Base-by-base conservation (phyloP, 257 asterid species). In the Datura wrightii region DNA sequence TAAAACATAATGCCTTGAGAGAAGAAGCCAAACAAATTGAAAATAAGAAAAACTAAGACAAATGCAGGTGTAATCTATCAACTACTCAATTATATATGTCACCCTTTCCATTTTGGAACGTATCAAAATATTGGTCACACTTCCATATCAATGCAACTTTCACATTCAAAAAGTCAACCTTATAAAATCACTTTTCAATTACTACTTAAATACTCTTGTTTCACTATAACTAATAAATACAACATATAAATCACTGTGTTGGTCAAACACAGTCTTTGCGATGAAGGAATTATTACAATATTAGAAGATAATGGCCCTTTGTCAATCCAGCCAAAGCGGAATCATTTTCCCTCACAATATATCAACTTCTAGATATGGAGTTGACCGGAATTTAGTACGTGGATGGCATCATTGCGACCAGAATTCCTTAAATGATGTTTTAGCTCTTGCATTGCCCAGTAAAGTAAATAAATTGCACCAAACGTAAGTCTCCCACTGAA, bases 1-100 rank as follows among this genome's bases (percentile, higher is more conserved):
- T 8, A 79, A 78, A 76, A 55, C 34, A 53, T 54, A 85, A 10
- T 79, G 69, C 63, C 39, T 16, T 78, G 65, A 69, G 79, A 69
- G 6, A 72, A 19, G 50, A 48, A 5, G 14, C 14, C n/a, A 41
- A 52, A 59, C 50, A 83, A 34, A 65, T 66, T 55, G 44, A 70
- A 2, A n/a, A 62, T 69, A 80, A 41, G 13, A 18, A n/a, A 37
- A 18, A 3, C 65, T 52, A 52, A 59, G 44, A 10, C 14, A 63
- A 82, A 72, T 24, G 74, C 53, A 41, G 11, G 14, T 14, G 4
- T 44, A 39, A 18, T 50, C 11, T 31, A 78, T 55, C 79, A 80
- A 83, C 31, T 24, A 24, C 31, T 24, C 41, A 4, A 31, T 62
- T 62, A 24, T 31, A 62, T 55, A 55, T 55, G 7, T 24, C 16